These are phyloP conservation scores for Trichoderma citrinoviride DNA, from an alignment of 2,329 filamentous ascomycete species.

Conservation along the genomic window DNA sequence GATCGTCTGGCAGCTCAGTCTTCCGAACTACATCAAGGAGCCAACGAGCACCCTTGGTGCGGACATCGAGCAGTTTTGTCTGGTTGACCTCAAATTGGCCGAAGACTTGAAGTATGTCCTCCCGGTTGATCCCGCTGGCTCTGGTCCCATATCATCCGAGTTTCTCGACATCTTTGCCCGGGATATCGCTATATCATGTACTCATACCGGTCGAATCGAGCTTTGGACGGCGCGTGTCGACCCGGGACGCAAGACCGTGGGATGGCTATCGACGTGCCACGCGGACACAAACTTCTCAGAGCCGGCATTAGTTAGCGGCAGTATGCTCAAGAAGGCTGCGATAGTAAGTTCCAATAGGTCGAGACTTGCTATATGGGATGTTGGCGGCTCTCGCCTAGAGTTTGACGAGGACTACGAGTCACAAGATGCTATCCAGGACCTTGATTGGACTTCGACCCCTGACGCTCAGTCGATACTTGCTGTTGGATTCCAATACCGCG, in stretches of 20 bases:
- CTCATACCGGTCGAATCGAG: constrained; percentile 67
- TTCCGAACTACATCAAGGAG: constrained; percentile 50
- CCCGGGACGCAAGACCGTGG: constrained; percentile 55
- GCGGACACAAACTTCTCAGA: constrained; percentile 74
- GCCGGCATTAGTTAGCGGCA: constrained; percentile 78
- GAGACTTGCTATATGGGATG: constrained; percentile 87
- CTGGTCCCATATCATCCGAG: constrained; percentile 65
- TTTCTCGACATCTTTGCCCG: constrained; percentile 84
- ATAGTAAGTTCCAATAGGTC: constrained; percentile 72
- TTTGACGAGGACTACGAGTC: constrained; percentile 72
- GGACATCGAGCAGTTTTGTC: constrained; percentile 63
- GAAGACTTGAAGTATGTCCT: constrained; percentile 66
- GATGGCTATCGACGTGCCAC: constrained; percentile 79
- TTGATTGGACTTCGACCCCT: constrained; percentile 92
- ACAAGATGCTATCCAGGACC: constrained; percentile 74
- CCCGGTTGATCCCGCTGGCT: constrained; percentile 83
- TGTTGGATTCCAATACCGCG: constrained; percentile 85
- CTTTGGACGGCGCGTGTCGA: constrained; percentile 84
- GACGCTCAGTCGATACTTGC: constrained; percentile 86
- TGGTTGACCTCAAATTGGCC: constrained; percentile 62
- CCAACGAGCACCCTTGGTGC: constrained; percentile 28
- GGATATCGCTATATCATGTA: constrained; percentile 85
- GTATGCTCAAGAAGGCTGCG: constrained; percentile 81
- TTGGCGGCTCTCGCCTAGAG: constrained; percentile 75
- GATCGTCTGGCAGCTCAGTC: constrained; percentile 73